Percentiles rank a stretch among this genome's conserved stretches.
Conservation (phyloP, 805 yeast species). For the Metschnikowia amazonensis region DNA sequence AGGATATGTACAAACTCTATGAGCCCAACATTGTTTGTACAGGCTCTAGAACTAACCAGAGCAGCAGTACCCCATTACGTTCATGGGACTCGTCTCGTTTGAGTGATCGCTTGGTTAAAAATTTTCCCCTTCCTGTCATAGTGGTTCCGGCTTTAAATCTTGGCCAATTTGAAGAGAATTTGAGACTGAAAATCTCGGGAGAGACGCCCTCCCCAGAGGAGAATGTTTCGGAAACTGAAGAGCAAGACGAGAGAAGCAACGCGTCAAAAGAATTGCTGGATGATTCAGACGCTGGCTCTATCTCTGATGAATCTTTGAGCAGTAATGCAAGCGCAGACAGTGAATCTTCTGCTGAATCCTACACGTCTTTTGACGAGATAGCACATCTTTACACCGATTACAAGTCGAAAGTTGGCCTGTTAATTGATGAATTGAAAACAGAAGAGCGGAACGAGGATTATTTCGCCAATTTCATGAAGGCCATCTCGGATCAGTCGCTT, state of each 20-base stretch:
- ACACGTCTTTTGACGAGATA: conserved; percentile 40
- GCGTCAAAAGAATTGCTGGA: conserved; percentile 4
- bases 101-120: conserved; percentile 61
- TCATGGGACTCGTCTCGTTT: conserved; percentile 62
- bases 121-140: conserved; percentile 62
- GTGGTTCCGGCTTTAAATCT: conserved; percentile 61
- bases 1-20: conserved; percentile 58
- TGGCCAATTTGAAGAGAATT: conserved; percentile 46
- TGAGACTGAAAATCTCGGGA: conserved; percentile 33
- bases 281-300: conserved; percentile 11
- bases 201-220: not conserved
- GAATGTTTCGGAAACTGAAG: not conserved
- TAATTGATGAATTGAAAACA: conserved; percentile 14
- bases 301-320: conserved; percentile 15
- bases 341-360: conserved; percentile 28
- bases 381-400: conserved; percentile 30
- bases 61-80: conserved; percentile 47
- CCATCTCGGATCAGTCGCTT: conserved; percentile 34
- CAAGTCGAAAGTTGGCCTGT: conserved; percentile 20
- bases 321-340: conserved; percentile 22
- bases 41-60: conserved; percentile 48
- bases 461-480: conserved; percentile 25
- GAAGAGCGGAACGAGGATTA: conserved; percentile 24
- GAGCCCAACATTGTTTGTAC: conserved; percentile 56
- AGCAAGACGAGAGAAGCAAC: not conserved